Base-by-base conservation (phyloP, 345 rosid species). In the Gossypium arboreum region DNA sequence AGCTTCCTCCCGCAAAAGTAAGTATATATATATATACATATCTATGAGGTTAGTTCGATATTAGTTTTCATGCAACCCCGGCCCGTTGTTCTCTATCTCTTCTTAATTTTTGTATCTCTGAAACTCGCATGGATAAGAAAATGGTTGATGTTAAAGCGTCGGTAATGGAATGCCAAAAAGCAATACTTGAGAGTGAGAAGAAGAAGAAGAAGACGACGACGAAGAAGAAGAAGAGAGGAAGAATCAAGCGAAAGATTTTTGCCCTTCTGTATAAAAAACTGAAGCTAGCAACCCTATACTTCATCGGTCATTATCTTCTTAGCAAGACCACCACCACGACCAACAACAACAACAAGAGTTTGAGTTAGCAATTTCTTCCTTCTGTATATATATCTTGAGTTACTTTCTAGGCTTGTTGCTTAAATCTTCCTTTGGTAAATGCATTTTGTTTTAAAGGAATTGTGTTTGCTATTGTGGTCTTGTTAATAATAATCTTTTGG, bases 171-270 rank as follows among this genome's bases (percentile, higher is more conserved):
- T 18, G 54, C 22, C 27, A 27, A 45, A 68, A 54, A 52, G 17
- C 52, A 52, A 22, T 2, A 25, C 7, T 20, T 9, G 11, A 45
- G 22, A 3, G 34, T 18, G 54, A 15, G 71, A 12, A 41, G 2
- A 68, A 8, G 24, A 8, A 29, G 72, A 81, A 9, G 55, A 48
- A 3, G 24, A 13, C 0, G 16, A 48, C 3, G 9, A 27, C 0
- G 9, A 50, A 18, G 66, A 77, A n/a, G 58, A 43, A 3, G 58
- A 43, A 3, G 20, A 9, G 18, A 55, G 88, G 88, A 67, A 56
- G 73, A 73, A 76, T 85, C 72, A 85, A 85, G 79, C 78, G 82
- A 69, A 85, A 54, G 76, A 78, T 85, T 34, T 44, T 81, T 17
- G 22, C 54, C 41, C 79, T 81, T 68, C 48, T 85, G 18, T 76